Base-by-base conservation (phyloP, 1,284 basidiomycete genomes). In the Meripilus lineatus region DNA sequence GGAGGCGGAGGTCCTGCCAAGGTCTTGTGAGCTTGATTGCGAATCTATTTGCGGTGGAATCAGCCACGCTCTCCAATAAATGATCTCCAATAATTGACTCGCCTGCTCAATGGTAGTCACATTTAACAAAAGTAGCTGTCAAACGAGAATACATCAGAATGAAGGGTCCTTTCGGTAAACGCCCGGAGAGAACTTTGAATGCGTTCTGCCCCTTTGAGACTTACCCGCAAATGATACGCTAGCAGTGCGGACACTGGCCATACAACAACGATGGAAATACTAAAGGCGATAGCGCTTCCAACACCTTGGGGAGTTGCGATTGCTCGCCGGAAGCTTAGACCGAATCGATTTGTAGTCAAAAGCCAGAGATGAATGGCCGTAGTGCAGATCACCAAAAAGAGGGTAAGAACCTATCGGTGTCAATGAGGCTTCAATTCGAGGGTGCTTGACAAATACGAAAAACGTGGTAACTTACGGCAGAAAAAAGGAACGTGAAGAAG, bases 21-120 rank as follows among this genome's bases (percentile, higher is more conserved):
- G 25, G 73, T 70, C 56, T 81, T 86, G 63, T 89, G 86, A 21
- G 87, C 87, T 63, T 84, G 79, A 54, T 83, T 87, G 47, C 87
- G 80, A 53, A 88, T 85, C 81, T 87, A 51, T 18, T n/a, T n/a
- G n/a, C n/a, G n/a, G n/a, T n/a, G n/a, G n/a, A n/a, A n/a, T n/a
- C n/a, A n/a, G n/a, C n/a, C n/a, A n/a, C n/a, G n/a, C n/a, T n/a
- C n/a, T n/a, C n/a, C n/a, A n/a, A n/a, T n/a, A n/a, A n/a, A n/a
- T n/a, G n/a, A n/a, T n/a, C n/a, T n/a, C n/a, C n/a, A n/a, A n/a
- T 13, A 45, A 22, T 24, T 20, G 14, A 55, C 83, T 60, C 57
- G 90, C 88, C 77, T 93, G 90, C 67, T 96, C 93, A 49, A 96
- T 93, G 10, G 93, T 96, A 2, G 93, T 95, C 34, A 89, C 73